Conservation (phyloP, 768 basidiomycete species). For the Lentinula sp. region DNA sequence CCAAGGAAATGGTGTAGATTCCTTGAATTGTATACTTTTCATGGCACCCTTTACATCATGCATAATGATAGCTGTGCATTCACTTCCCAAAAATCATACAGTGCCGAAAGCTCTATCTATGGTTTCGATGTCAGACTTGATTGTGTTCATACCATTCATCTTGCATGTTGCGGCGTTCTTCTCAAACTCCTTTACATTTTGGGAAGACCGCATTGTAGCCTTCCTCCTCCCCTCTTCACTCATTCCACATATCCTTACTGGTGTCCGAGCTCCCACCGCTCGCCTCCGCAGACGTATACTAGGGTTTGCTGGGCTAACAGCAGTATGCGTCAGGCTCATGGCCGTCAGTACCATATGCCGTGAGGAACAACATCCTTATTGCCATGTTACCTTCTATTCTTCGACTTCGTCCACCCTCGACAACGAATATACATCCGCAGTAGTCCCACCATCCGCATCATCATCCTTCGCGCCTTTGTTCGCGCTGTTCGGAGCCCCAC, state of each 20-base stretch:
- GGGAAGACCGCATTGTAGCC: conserved; percentile 84
- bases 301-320: conserved; percentile 61
- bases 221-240: conserved; percentile 70
- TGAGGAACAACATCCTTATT: conserved; percentile 91
- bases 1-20: conserved; percentile 33
- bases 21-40: conserved; percentile 47
- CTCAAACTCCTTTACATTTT: conserved; percentile 96
- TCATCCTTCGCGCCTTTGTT: conserved; percentile 18
- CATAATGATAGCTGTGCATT: conserved; percentile 35
- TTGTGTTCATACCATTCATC: conserved; percentile 41
- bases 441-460: conserved; percentile 46
- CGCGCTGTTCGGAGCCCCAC: conserved; percentile 4
- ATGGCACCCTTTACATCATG: conserved; percentile 40
- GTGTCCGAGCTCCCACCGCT: conserved; percentile 60
- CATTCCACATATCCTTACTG: conserved; percentile 51
- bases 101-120: background rate
- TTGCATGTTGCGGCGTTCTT: conserved; percentile 75
- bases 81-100: conserved; percentile 20
- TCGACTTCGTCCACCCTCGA: conserved; percentile 63
- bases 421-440: conserved; percentile 49
- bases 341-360: conserved; percentile 82
- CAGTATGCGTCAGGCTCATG: conserved; percentile 68
- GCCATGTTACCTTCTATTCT: conserved; percentile 84
- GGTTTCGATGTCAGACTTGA: conserved; percentile 20
- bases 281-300: conserved; percentile 74